Conservation (phyloP, 73 alveolate genomes). For the Breviolum minutum region DNA sequence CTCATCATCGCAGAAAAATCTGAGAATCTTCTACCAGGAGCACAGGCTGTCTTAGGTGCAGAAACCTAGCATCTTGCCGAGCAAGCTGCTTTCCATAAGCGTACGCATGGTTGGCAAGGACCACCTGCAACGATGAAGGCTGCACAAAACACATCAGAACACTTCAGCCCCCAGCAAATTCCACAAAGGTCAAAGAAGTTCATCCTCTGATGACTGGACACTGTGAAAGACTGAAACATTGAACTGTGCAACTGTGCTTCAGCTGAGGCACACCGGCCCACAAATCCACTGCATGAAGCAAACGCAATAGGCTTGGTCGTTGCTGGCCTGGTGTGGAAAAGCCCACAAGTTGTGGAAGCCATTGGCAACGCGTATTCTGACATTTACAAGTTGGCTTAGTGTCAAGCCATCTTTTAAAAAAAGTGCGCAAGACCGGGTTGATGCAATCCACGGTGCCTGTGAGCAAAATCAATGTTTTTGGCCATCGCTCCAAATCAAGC, state of each 20-base stretch:
- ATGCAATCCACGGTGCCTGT: not conserved
- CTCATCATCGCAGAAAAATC: too few species aligned
- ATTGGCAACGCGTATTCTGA: too few species aligned
- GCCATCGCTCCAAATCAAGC: conserved; percentile 58
- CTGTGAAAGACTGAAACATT: not conserved
- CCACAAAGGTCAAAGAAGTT: not conserved
- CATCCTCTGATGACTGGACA: not conserved
- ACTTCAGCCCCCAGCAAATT: not conserved
- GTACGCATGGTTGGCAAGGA: not conserved
- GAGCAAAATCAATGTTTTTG: conserved; percentile 59
- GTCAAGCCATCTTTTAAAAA: too few species aligned
- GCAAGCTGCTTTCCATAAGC: conserved; percentile 9
- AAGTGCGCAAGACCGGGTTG: not conserved
- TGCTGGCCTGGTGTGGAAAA: not conserved
- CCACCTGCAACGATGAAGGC: not conserved
- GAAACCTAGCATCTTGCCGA: not conserved
- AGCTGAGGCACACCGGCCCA: conserved; percentile 64
- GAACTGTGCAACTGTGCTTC: not conserved
- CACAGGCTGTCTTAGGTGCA: not conserved
- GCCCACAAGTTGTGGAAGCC: not conserved
- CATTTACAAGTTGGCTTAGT: too few species aligned
- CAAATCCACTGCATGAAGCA: conserved; percentile 22
- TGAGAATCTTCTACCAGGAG: too few species aligned
- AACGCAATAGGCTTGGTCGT: not conserved
- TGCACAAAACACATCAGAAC: not conserved